These are phyloP conservation scores for Sporothrix protearum DNA, from an alignment of 2,329 filamentous ascomycete genomes.

Conservation along the genomic window DNA sequence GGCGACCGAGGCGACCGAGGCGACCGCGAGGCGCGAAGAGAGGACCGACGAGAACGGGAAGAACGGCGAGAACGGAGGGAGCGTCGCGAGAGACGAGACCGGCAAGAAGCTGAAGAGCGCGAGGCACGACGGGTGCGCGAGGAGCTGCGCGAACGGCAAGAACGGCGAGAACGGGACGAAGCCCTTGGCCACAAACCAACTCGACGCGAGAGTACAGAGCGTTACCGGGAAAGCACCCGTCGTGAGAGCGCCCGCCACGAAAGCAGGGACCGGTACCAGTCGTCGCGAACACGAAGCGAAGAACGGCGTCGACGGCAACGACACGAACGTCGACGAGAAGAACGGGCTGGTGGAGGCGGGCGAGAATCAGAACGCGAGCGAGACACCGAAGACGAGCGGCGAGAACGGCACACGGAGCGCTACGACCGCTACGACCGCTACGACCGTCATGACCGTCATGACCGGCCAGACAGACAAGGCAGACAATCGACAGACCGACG, in stretches of 20 bases:
- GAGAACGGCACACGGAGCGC: constrained; percentile 22
- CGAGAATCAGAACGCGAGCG: constrained; percentile 20
- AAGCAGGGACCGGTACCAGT: constrained; percentile 11
- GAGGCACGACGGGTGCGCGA: constrained; percentile 21
- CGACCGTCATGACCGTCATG: not conserved
- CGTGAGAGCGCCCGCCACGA: not conserved
- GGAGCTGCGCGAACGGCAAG: constrained; percentile 3
- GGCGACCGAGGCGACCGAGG: constrained; percentile 34
- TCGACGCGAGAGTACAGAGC: constrained; percentile 22
- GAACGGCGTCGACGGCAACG: constrained; percentile 30
- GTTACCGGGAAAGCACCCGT: not conserved
- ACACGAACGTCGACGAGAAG: constrained; percentile 34
- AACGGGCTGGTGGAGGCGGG: not conserved
- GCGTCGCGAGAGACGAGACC: constrained; percentile 24
- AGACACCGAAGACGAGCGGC: constrained; percentile 11
- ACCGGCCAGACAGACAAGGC: constrained; percentile 1
- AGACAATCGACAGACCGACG: not conserved
- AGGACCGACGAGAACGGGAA: not conserved
- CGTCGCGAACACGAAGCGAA: constrained; percentile 6
- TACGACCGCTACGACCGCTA: not conserved
- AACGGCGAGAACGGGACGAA: constrained; percentile 11
- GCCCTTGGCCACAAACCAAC: not conserved
- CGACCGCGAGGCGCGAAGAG: not conserved
- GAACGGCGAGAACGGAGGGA: constrained; percentile 22
- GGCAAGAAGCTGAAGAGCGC: constrained; percentile 22